phyloP scores from a whole-genome alignment of 2,329 filamentous ascomycete genomes.

The Hymenoscyphus occultus region DNA sequence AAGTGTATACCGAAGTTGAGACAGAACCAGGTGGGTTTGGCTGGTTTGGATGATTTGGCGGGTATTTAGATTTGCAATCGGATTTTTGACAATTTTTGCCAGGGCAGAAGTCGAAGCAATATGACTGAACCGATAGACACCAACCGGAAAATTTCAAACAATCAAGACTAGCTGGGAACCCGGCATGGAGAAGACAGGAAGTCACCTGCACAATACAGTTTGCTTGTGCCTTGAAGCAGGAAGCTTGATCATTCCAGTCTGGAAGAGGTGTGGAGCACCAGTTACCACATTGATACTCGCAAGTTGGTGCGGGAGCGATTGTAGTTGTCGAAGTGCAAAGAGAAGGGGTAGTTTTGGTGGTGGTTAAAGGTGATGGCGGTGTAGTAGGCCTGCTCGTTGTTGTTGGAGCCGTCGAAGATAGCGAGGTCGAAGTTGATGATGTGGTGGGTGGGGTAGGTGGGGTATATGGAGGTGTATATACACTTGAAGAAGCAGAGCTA shows the following conservation, averaged over 20 bases:
- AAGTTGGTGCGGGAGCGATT: slow-evolving; percentile 42
- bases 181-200: slow-evolving; percentile 51
- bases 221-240: slow-evolving; percentile 42
- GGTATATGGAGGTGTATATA: neutral
- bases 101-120: slow-evolving; percentile 43
- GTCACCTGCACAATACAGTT: slow-evolving; percentile 46
- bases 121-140: slow-evolving; percentile 46
- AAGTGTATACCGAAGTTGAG: slow-evolving; percentile 38
- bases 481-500: slow-evolving; percentile 10
- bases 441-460: slow-evolving; percentile 13
- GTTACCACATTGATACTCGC: slow-evolving; percentile 53
- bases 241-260: slow-evolving; percentile 43
- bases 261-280: slow-evolving; percentile 53
- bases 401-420: slow-evolving; percentile 3
- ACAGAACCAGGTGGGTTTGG: slow-evolving; percentile 39
- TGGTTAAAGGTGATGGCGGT: slow-evolving; percentile 18
- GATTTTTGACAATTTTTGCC: slow-evolving; percentile 42
- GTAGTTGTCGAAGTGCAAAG: slow-evolving; percentile 47
- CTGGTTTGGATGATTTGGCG: slow-evolving; percentile 39
- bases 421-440: slow-evolving; percentile 12
- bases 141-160: slow-evolving; percentile 52
- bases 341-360: slow-evolving; percentile 36
- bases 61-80: slow-evolving; percentile 43
- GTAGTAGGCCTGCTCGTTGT: slow-evolving; percentile 1
- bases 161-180: slow-evolving; percentile 47